Evolutionary conservation across 2,329 filamentous ascomycete genomes (phyloP).

Genomic region (Exophiala xenobiotica): DNA sequence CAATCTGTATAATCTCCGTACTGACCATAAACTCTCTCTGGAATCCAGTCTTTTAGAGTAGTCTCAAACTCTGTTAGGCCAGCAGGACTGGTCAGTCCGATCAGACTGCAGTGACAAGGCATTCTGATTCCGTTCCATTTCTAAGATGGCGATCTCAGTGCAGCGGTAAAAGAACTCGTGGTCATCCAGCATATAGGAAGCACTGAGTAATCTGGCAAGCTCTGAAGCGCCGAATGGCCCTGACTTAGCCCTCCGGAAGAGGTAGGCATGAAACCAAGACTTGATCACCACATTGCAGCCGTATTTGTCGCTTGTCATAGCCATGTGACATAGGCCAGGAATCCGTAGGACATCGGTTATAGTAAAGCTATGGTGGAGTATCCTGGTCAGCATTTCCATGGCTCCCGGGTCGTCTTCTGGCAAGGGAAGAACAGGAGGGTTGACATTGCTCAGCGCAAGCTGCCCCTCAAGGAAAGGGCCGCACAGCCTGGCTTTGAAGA

Average conservation of each 20-base stretch:
- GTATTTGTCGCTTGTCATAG: neutral
- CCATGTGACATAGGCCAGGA: neutral
- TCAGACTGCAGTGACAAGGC: too few species aligned
- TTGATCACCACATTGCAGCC: neutral
- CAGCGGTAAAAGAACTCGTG: neutral
- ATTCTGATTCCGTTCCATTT: neutral
- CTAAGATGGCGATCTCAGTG: neutral
- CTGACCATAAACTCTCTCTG: neutral
- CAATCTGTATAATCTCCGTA: too few species aligned
- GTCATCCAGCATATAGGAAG: neutral
- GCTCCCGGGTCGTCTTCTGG: constrained; percentile 3
- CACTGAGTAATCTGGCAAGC: neutral
- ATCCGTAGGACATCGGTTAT: too few species aligned
- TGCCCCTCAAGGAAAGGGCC: constrained; percentile 5
- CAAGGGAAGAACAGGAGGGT: constrained; percentile 4
- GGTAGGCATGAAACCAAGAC: neutral
- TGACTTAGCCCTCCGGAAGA: too few species aligned
- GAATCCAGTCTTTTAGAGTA: neutral
- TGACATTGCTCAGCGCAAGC: neutral
- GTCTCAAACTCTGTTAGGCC: too few species aligned
- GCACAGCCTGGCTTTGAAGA: constrained; percentile 10
- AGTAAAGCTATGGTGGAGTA: neutral
- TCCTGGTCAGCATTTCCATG: neutral
- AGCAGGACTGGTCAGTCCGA: too few species aligned
- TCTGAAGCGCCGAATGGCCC: neutral